Percentiles rank a stretch among this genome's conserved stretches.
These are phyloP conservation scores for Sphaerosporella brunnea DNA, from an alignment of 495 filamentous ascomycete species.

Conservation along the genomic window DNA sequence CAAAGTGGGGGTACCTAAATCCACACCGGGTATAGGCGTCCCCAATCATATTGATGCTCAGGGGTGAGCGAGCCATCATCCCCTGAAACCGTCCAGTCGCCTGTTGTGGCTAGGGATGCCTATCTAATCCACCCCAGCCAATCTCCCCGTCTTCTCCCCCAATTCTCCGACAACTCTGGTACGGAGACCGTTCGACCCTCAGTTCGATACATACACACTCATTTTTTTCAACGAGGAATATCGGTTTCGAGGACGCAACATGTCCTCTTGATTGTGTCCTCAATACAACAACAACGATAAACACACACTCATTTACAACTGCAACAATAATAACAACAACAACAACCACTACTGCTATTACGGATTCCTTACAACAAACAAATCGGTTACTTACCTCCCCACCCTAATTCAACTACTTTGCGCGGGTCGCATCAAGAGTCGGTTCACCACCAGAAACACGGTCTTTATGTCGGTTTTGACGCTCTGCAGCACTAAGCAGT, in stretches of 20 bases:
- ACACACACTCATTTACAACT: not conserved
- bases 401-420: not conserved
- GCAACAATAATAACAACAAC: no score
- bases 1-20: no score
- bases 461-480: conserved; percentile 18
- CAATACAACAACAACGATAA: not conserved
- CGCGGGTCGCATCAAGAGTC: not conserved
- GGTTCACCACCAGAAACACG: not conserved
- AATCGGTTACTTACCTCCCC: not conserved
- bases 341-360: no score
- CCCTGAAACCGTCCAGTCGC: no score
- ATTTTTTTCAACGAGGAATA: not conserved
- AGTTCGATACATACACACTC: not conserved
- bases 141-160: not conserved
- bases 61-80: no score
- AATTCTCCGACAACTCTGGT: not conserved
- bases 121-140: no score
- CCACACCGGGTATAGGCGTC: no score
- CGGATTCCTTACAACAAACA: not conserved
- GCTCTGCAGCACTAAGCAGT: conserved; percentile 14
- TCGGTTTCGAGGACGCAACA: not conserved
- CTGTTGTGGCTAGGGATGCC: no score
- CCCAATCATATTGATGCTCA: no score
- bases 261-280: not conserved
- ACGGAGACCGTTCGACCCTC: not conserved